phyloP scores from a whole-genome alignment of 108 stramenopile genomes.

The Discostella pseudostelligera region DNA sequence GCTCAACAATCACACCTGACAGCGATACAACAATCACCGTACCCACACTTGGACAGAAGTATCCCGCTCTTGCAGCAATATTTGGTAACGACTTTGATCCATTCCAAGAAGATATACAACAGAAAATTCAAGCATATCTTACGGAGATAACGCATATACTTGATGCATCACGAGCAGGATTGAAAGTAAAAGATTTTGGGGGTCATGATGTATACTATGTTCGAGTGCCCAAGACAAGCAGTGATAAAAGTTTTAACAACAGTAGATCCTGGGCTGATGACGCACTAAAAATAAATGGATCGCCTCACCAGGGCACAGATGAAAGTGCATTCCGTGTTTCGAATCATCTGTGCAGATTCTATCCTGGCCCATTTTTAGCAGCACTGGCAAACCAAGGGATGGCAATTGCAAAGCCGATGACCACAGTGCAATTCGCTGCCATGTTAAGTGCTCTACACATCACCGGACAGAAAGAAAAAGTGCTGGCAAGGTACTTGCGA shows the following conservation, averaged over 20 bases:
- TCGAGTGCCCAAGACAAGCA: background rate
- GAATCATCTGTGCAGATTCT: conserved; percentile 3
- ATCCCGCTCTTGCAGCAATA: background rate
- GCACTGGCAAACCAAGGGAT: background rate
- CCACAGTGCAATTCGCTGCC: background rate
- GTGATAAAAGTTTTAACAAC: conserved; percentile 1
- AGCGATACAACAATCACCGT: background rate
- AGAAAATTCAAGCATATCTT: background rate
- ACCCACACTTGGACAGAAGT: background rate
- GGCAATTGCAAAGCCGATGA: background rate
- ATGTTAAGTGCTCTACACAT: background rate
- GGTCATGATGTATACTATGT: conserved; percentile 1
- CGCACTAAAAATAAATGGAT: background rate
- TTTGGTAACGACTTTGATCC: background rate
- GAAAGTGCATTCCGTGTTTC: background rate
- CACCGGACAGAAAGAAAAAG: background rate
- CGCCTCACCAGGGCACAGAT: background rate
- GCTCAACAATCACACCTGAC: background rate
- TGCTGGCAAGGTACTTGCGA: background rate
- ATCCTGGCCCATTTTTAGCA: background rate
- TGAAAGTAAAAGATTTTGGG: background rate
- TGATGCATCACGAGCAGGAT: background rate
- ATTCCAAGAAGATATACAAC: background rate
- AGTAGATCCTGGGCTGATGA: conserved; percentile 3
- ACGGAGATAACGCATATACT: background rate